Evolutionary conservation across 108 stramenopile genomes (phyloP).

Genomic region (Halocafeteria seosinensis): DNA sequence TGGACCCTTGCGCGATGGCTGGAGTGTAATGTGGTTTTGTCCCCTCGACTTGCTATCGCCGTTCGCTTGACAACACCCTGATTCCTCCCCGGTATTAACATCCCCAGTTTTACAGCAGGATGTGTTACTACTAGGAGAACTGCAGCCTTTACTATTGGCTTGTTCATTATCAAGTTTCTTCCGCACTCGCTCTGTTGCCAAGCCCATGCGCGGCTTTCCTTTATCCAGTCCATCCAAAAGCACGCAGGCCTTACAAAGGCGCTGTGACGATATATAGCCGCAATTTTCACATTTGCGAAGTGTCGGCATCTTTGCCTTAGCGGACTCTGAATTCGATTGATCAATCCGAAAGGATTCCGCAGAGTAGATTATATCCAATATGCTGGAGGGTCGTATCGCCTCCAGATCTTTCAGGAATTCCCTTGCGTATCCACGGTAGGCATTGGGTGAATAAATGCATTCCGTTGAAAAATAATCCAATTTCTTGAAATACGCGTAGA

Average conservation of each 20-base stretch:
- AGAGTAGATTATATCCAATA: background rate
- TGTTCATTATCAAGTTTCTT: no score
- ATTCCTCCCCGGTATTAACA: no score
- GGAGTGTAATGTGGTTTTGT: no score
- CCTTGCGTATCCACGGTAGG: background rate
- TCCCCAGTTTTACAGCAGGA: no score
- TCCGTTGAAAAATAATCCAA: slow-evolving; percentile 5
- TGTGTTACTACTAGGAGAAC: no score
- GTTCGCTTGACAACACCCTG: no score
- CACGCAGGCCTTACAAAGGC: background rate
- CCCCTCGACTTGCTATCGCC: no score
- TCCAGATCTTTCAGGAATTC: slow-evolving; percentile 1
- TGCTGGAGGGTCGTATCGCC: background rate
- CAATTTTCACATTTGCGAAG: background rate
- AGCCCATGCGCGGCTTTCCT: background rate
- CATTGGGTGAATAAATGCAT: slow-evolving; percentile 4
- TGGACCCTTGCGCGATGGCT: no score
- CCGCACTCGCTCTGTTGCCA: no score
- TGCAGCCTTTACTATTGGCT: no score
- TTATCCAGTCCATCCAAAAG: background rate
- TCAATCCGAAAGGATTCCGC: background rate
- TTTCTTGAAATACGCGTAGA: background rate
- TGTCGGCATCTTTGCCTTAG: background rate
- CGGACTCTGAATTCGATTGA: background rate
- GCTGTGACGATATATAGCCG: background rate